Percentiles rank a stretch among this genome's conserved stretches.
Evolutionary conservation across 192 early-diverging fungal species (phyloP).

Genomic region (Backusella circina): DNA sequence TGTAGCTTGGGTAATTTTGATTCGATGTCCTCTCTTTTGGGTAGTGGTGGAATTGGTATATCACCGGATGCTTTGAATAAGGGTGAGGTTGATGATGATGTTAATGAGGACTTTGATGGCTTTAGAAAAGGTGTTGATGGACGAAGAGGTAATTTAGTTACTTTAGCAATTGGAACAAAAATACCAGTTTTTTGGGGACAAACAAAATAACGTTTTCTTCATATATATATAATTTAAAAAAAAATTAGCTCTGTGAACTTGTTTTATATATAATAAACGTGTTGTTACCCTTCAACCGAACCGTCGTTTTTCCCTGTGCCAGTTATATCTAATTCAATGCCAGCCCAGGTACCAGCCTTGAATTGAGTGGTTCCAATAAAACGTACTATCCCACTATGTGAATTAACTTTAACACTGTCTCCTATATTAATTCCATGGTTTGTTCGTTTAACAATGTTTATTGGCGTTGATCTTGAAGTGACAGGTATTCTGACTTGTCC

Average conservation of each 20-base stretch:
- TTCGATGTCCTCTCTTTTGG: neutral
- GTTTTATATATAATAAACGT: slow-evolving; percentile 2
- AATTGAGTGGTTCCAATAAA: slow-evolving; percentile 66
- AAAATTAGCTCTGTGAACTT: slow-evolving; percentile 28
- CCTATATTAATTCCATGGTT: neutral
- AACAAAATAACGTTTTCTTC: slow-evolving; percentile 59
- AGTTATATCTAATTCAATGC: slow-evolving; percentile 63
- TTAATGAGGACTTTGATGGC: neutral
- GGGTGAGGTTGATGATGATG: neutral
- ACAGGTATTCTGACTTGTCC: neutral
- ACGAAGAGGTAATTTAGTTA: neutral
- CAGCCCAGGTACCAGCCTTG: slow-evolving; percentile 75
- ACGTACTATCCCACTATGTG: slow-evolving; percentile 50
- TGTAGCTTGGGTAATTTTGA: neutral
- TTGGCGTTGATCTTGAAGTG: neutral
- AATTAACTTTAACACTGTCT: slow-evolving; percentile 1
- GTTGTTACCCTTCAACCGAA: slow-evolving; percentile 51
- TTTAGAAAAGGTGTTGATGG: slow-evolving; percentile 1
- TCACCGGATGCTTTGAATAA: neutral
- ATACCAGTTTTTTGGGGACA: slow-evolving; percentile 65
- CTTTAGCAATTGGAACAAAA: slow-evolving; percentile 62
- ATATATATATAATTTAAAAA: neutral
- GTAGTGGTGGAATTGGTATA: neutral
- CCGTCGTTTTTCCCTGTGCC: slow-evolving; percentile 77
- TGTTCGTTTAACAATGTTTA: neutral